phyloP scores from a whole-genome alignment of 1,284 basidiomycete genomes.

The Sporisorium iseilematis-ciliati region DNA sequence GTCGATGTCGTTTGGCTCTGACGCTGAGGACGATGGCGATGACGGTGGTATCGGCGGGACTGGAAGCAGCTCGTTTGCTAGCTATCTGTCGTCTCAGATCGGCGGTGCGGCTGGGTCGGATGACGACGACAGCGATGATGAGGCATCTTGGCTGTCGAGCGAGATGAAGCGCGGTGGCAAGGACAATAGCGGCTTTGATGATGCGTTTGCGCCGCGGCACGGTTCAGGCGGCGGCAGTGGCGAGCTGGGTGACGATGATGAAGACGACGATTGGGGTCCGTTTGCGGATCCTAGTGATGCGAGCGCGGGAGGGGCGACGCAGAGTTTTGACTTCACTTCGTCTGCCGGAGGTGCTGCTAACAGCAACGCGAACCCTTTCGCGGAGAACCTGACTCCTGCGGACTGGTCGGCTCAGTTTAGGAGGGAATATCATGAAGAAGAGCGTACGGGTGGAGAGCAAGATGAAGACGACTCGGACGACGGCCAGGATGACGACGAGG shows the following conservation, averaged over 20 bases:
- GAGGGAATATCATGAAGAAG: conserved; percentile 47
- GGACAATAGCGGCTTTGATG: conserved; percentile 53
- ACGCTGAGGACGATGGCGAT: conserved; percentile 42
- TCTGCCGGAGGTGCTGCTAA: not conserved
- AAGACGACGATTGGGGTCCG: conserved; percentile 68
- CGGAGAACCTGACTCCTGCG: conserved; percentile 66
- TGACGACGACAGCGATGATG: conserved; percentile 67
- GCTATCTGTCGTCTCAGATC: conserved; percentile 69
- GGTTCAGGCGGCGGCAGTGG: conserved; percentile 24
- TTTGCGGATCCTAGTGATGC: conserved; percentile 59
- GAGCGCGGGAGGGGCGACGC: conserved; percentile 10
- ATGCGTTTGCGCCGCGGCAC: conserved; percentile 41
- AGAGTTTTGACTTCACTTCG: conserved; percentile 38
- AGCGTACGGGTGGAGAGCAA: conserved; percentile 26
- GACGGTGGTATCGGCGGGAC: conserved; percentile 42
- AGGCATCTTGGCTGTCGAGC: conserved; percentile 58
- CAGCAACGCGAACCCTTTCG: conserved; percentile 41
- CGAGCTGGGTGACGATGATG: conserved; percentile 46
- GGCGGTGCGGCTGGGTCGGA: conserved; percentile 51
- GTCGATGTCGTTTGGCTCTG: conserved; percentile 55
- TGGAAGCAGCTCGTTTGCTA: conserved; percentile 62
- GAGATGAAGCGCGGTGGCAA: conserved; percentile 46
- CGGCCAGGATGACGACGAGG: conserved; percentile 42
- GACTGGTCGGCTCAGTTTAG: conserved; percentile 67
- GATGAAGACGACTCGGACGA: conserved; percentile 56